Base-by-base conservation (phyloP, 2,329 filamentous ascomycete genomes). In the Neobulgaria alba region DNA sequence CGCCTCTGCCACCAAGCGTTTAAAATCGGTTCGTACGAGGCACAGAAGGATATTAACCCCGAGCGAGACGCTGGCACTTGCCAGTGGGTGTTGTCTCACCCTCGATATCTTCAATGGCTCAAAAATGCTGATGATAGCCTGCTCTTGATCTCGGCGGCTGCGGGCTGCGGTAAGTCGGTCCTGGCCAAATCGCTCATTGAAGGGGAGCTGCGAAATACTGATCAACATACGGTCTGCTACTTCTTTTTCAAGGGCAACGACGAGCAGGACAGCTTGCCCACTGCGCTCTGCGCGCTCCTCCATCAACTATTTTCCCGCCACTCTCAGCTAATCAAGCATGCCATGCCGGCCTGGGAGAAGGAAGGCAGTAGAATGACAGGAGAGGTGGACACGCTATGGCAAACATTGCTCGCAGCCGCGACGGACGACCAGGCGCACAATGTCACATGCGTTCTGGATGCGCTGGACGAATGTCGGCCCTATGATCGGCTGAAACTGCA, bases 211-310 rank as follows among this genome's bases (percentile, higher is more conserved):
- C n/a, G n/a, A n/a, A n/a, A n/a, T n/a, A n/a, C n/a, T n/a, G n/a
- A n/a, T n/a, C n/a, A n/a, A n/a, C 55, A 63, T 23, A 57, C 54
- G 0, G 52, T 64, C 4, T 66, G 63, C 46, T 68, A 67, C 51
- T 68, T 65, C 43, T 68, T 68, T 42, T 68, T 67, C 50, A 66
- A 66, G 43, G 59, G 63, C 26, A 29, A 38, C 10, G 42, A 57
- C 39, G 56, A 60, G 30, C 63, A 67, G 32, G 57, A 63, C 30
- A 64, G 48, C 3, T 38, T 57, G 17, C 18, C 41, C 0, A 56
- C 61, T 45, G 63, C 61, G 0, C 52, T 67, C 15, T 66, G 62
- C 31, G 62, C 63, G 1, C 2, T 67, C 4, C 51, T 68, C 3
- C 64, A 66, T 36, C 62, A 67, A 36, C 48, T 67, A 1, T 62